These are phyloP conservation scores for Adansonia rubrostipa DNA, from an alignment of 441 rosid species.

Conservation along the genomic window DNA sequence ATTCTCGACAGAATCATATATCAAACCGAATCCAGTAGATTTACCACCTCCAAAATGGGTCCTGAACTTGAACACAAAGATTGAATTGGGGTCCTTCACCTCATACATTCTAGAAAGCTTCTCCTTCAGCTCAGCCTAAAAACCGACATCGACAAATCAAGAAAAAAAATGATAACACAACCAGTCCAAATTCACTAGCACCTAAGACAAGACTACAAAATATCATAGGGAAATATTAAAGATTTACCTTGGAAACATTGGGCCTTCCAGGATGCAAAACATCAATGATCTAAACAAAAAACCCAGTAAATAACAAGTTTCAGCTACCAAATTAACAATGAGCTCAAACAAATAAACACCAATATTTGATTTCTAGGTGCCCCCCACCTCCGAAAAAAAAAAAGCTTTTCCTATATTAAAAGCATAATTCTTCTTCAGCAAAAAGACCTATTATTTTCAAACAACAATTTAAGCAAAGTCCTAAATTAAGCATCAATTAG, in stretches of 20 bases:
- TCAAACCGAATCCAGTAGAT: slow-evolving; percentile 89
- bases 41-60: slow-evolving; percentile 97
- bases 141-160: not conserved
- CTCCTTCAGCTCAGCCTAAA: slow-evolving; percentile 83
- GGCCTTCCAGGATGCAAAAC: slow-evolving; percentile 93
- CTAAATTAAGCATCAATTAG: not conserved
- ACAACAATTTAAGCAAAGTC: not conserved
- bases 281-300: slow-evolving; percentile 67
- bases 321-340: not conserved
- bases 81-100: slow-evolving; percentile 80
- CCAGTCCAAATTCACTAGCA: not conserved
- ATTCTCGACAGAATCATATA: slow-evolving; percentile 81
- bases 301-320: not conserved
- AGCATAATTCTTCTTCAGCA: not conserved
- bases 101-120: slow-evolving; percentile 80
- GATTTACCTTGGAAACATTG: slow-evolving; percentile 81
- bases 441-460: not conserved
- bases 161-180: not conserved
- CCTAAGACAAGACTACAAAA: not conserved
- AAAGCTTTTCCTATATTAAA: not conserved
- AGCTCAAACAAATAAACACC: not conserved
- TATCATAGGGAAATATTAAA: not conserved
- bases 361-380: not conserved
- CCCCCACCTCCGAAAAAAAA: not conserved
- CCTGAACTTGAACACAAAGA: slow-evolving; percentile 88